Evolutionary conservation across 2,329 filamentous ascomycete species (phyloP).

Genomic region (Fusarium decemcellulare): DNA sequence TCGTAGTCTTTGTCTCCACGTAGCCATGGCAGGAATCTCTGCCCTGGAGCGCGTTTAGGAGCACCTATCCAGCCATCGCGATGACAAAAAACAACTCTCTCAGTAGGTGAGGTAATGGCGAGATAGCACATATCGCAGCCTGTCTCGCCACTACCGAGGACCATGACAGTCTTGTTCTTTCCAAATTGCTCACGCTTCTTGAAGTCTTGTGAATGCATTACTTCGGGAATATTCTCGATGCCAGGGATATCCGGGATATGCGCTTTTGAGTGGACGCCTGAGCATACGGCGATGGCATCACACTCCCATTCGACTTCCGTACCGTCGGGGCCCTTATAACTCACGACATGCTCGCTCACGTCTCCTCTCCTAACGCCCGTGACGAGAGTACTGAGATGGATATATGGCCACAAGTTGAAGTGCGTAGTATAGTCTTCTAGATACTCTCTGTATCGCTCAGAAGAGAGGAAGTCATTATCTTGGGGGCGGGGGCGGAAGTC

Average conservation of each 20-base stretch:
- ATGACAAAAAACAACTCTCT: slow-evolving; percentile 41
- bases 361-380: slow-evolving; percentile 35
- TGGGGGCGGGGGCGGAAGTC: slow-evolving; percentile 56
- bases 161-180: slow-evolving; percentile 54
- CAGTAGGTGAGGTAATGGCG: slow-evolving; percentile 56
- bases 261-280: slow-evolving; percentile 57
- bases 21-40: slow-evolving; percentile 56
- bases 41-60: slow-evolving; percentile 29
- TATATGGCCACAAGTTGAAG: not conserved
- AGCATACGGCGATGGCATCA: slow-evolving; percentile 60
- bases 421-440: not conserved
- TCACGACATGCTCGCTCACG: not conserved
- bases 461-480: slow-evolving; percentile 57
- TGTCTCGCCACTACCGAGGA: slow-evolving; percentile 60
- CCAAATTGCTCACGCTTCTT: slow-evolving; percentile 57
- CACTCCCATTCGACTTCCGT: slow-evolving; percentile 49
- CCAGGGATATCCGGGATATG: slow-evolving; percentile 55
- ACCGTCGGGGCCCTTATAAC: slow-evolving; percentile 10
- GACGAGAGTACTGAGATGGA: not conserved
- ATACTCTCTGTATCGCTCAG: slow-evolving; percentile 29
- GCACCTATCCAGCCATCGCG: slow-evolving; percentile 4
- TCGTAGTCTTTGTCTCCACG: slow-evolving; percentile 47
- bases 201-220: slow-evolving; percentile 58
- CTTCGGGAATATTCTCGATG: slow-evolving; percentile 50
- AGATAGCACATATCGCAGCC: slow-evolving; percentile 58